Evolutionary conservation across 768 basidiomycete species (phyloP).

Genomic region (Lentinus tigrinus): DNA sequence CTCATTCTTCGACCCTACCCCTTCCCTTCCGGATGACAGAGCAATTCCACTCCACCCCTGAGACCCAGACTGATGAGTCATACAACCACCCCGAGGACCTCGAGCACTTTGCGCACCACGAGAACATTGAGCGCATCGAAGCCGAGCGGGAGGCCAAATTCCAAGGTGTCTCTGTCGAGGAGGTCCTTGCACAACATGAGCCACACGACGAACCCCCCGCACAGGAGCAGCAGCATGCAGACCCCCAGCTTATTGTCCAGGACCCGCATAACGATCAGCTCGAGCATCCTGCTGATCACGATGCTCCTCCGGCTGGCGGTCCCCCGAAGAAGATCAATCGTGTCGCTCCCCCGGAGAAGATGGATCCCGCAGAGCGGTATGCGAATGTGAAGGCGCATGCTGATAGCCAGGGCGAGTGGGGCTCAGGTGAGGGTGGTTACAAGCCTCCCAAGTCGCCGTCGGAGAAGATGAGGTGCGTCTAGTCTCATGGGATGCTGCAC

Average conservation of each 20-base stretch:
- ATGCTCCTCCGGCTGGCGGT: conserved; percentile 36
- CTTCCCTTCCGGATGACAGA: conserved; percentile 42
- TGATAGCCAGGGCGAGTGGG: conserved; percentile 64
- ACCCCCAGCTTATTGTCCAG: conserved; percentile 2
- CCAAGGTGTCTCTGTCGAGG: conserved; percentile 79
- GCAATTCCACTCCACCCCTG: conserved; percentile 91
- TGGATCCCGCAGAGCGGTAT: conserved; percentile 65
- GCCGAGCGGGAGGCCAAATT: conserved; percentile 80
- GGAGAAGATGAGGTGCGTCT: conserved; percentile 70
- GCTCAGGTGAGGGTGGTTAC: conserved; percentile 32
- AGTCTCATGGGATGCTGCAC: not conserved
- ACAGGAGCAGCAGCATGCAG: conserved; percentile 4
- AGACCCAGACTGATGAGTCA: conserved; percentile 94
- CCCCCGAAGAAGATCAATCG: conserved; percentile 51
- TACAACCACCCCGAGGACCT: conserved; percentile 92
- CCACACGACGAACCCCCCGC: conserved; percentile 25
- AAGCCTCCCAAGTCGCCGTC: conserved; percentile 25
- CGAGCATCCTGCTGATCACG: conserved; percentile 9
- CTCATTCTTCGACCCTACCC: not conserved
- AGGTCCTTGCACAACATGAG: conserved; percentile 59
- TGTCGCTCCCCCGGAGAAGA: conserved; percentile 61
- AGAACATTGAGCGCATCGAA: conserved; percentile 79
- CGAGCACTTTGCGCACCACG: conserved; percentile 91
- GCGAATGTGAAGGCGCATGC: conserved; percentile 48
- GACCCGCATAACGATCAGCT: conserved; percentile 8